Evolutionary conservation across 2,329 filamentous ascomycete genomes (phyloP), one percentile per base, ranked within the genome.

Genomic region (Trichoderma atroviride): DNA sequence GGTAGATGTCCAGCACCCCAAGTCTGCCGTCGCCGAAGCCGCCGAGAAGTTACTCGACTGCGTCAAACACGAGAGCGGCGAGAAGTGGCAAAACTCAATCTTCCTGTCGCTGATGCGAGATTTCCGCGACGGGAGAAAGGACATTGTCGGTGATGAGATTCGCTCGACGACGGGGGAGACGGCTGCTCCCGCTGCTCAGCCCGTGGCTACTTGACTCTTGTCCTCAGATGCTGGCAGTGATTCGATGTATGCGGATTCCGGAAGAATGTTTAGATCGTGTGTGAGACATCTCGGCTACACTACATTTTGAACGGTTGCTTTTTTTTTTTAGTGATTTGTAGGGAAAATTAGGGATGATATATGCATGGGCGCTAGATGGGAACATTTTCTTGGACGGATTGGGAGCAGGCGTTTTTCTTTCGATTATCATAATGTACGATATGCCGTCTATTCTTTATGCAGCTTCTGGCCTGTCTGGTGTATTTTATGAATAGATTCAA

Each of bases 71-170:
- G 82, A 83, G 70, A 75, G 77, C 56, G 81, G 81, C 53, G 82
- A 83, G 10, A 83, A 83, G 71, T 83, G 82, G 82, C 81, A 82
- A 71, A 82, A 83, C 56, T 83, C 82, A 0, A 75, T 78, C n/a
- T 83, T 83, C 53, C 74, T 83, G 9, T 79, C 79, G 0, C 76
- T 83, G 4, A 83, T 83, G 82, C 79, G 81, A 22, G 82, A 83
- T 67, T 83, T 83, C 57, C 77, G 81, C 10, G 82, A 83, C 59
- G 82, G 82, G 1, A 78, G 74, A 27, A 83, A 83, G 71, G 81
- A 83, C 24, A 82, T 83, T 59, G 73, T 82, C 14, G 78, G 81
- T 55, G 79, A 83, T 37, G 77, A 82, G 73, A 81, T 83, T 31
- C 76, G 76, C 6, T 77, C 78, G 53, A 80, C 78, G 56, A 80